phyloP scores from a whole-genome alignment of 2,329 filamentous ascomycete species.

The Fusarium scirpi region DNA sequence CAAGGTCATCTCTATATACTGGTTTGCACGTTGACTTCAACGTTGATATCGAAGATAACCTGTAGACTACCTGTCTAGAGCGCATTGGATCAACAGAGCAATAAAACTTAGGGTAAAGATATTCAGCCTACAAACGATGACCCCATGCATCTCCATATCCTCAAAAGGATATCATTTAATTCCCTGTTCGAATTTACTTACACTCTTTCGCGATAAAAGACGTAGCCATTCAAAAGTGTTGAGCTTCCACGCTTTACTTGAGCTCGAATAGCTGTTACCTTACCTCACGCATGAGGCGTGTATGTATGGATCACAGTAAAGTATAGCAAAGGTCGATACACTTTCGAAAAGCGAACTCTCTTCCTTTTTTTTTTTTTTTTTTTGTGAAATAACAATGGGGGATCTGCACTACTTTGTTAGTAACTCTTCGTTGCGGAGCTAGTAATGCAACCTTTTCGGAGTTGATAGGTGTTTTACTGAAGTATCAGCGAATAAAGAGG shows the following conservation, averaged over 20 bases:
- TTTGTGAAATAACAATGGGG: neutral
- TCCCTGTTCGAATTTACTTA: neutral
- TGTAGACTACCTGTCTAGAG: neutral
- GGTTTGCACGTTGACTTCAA: neutral
- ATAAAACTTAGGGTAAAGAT: neutral
- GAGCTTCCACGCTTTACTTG: neutral
- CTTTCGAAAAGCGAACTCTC: neutral
- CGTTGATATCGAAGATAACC: neutral
- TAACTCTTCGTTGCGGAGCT: conserved; percentile 28
- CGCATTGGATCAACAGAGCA: neutral
- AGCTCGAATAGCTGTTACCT: neutral
- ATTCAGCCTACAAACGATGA: neutral
- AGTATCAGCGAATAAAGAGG: conserved; percentile 34
- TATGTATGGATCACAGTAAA: neutral
- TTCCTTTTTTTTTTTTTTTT: neutral
- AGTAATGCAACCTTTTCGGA: neutral
- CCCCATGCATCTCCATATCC: too few relatives aligned
- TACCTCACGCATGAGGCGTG: neutral
- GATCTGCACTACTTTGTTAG: neutral
- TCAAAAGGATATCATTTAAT: neutral
- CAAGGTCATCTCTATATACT: neutral
- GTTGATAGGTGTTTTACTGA: conserved; percentile 14
- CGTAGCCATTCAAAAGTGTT: neutral
- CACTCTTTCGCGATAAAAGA: neutral
- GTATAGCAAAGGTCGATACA: neutral